Percentiles rank a stretch among this genome's conserved stretches.
Conservation (phyloP, 306 rosid species). For the Ziziphus jujuba region DNA sequence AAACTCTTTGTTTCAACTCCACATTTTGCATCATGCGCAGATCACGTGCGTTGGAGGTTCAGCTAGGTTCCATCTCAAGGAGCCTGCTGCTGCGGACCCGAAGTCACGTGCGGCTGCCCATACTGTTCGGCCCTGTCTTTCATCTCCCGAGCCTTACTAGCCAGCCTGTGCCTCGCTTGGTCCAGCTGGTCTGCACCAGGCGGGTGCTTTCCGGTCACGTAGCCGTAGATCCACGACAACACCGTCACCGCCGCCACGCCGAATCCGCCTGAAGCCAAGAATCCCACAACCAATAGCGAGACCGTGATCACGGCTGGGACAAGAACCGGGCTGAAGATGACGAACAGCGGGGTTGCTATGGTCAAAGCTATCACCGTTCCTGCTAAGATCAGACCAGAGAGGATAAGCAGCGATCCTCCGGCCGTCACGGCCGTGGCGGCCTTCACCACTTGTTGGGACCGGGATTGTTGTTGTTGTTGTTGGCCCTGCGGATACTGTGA, state of each 20-base stretch:
- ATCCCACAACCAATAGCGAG: slow-evolving; percentile 48
- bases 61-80: slow-evolving; percentile 21
- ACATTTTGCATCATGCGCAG: too few species aligned
- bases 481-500: background rate
- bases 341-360: slow-evolving; percentile 56
- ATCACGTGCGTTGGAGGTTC: too few species aligned
- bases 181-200: slow-evolving; percentile 53
- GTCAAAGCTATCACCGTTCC: slow-evolving; percentile 58
- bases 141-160: slow-evolving; percentile 64
- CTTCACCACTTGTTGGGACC: slow-evolving; percentile 47
- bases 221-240: slow-evolving; percentile 65
- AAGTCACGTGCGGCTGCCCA: slow-evolving; percentile 47
- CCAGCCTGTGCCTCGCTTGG: slow-evolving; percentile 44
- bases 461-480: slow-evolving; percentile 20
- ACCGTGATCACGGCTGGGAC: slow-evolving; percentile 56
- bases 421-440: slow-evolving; percentile 61
- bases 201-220: slow-evolving; percentile 52
- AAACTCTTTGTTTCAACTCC: too few species aligned
- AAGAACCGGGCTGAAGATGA: slow-evolving; percentile 84
- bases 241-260: slow-evolving; percentile 72
- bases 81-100: slow-evolving; percentile 45
- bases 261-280: slow-evolving; percentile 63
- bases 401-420: slow-evolving; percentile 60
- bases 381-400: slow-evolving; percentile 49
- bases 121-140: slow-evolving; percentile 63